These are phyloP conservation scores for Pachyrhizus erosus DNA, from an alignment of 306 rosid genomes.

Conservation along the genomic window DNA sequence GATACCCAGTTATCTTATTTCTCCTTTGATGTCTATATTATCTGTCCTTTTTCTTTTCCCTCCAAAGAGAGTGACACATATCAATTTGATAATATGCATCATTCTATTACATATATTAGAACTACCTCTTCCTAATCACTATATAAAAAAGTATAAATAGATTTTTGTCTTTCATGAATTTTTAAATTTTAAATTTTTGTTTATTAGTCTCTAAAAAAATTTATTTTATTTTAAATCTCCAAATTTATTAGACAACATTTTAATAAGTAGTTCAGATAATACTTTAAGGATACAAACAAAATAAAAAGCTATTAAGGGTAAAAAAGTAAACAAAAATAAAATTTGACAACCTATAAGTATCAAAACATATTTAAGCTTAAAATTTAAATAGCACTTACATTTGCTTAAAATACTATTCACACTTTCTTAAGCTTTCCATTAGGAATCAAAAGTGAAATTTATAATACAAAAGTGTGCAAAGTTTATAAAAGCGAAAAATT, in stretches of 20 bases:
- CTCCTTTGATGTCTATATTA: neutral
- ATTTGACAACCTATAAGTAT: no score
- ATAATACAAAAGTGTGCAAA: neutral
- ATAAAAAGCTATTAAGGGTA: no score
- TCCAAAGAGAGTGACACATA: neutral
- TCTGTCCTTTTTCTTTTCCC: neutral
- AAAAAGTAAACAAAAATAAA: no score
- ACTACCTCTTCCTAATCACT: neutral
- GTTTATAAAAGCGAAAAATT: neutral
- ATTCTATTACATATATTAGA: neutral
- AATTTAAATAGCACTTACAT: neutral
- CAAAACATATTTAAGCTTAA: no score
- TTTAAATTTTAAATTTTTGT: no score
- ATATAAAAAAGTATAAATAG: no score
- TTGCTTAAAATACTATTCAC: neutral
- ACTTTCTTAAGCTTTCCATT: neutral
- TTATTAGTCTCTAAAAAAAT: no score
- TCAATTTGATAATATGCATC: neutral
- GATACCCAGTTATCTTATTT: neutral
- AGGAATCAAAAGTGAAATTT: neutral
- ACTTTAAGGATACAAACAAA: no score
- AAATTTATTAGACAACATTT: no score
- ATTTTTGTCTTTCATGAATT: no score
- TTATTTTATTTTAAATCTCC: no score
- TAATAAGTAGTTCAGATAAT: no score